phyloP scores from a whole-genome alignment of 192 early-diverging fungal species.

The Backusella macrospora region DNA sequence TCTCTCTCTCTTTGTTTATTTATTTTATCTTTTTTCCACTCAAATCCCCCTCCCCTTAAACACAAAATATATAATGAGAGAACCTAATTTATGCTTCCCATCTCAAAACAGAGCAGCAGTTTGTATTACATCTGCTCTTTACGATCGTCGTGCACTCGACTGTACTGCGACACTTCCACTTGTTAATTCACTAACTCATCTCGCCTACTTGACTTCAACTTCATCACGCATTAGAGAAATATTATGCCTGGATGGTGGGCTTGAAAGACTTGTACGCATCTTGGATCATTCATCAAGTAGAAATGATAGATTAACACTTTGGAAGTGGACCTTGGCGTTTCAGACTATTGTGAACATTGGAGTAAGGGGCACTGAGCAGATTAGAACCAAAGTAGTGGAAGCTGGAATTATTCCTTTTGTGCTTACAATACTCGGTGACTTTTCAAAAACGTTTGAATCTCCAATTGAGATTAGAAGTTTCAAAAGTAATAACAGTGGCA shows the following conservation, averaged over 20 bases:
- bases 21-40: not conserved
- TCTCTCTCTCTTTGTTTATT: constrained; percentile 1
- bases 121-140: constrained; percentile 80
- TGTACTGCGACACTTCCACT: constrained; percentile 86
- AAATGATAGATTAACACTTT: constrained; percentile 65
- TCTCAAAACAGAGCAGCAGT: constrained; percentile 77
- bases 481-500: constrained; percentile 10
- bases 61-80: constrained; percentile 56
- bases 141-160: constrained; percentile 91
- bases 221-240: constrained; percentile 79
- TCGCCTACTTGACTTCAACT: constrained; percentile 83
- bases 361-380: constrained; percentile 77
- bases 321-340: constrained; percentile 83
- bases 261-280: constrained; percentile 84
- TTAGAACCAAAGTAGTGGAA: constrained; percentile 81
- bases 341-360: constrained; percentile 87
- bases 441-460: constrained; percentile 50
- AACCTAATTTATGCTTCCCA: constrained; percentile 83
- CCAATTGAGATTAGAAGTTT: constrained; percentile 17
- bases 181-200: constrained; percentile 85
- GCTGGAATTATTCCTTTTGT: constrained; percentile 85
- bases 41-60: constrained; percentile 2
- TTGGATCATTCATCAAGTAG: constrained; percentile 52
- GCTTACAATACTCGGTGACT: constrained; percentile 73
- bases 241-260: constrained; percentile 82